A percentile compares a stretch with the other conserved stretches of the same genome.
These are phyloP conservation scores for Aspergillus bertholletiae DNA, from an alignment of 495 filamentous ascomycete species.

Conservation along the genomic window DNA sequence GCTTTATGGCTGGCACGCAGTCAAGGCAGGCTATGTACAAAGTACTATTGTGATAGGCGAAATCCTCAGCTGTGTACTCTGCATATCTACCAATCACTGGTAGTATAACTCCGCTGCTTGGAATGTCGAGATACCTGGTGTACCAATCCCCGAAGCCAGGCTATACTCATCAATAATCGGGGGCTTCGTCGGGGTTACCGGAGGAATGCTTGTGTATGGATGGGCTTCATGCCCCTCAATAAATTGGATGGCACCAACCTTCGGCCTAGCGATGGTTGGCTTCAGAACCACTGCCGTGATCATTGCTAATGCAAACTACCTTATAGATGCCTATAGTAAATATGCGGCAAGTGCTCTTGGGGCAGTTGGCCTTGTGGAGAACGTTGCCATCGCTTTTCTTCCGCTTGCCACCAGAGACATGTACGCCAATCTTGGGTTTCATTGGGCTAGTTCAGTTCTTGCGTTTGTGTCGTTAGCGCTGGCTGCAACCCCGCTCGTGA, in stretches of 20 bases:
- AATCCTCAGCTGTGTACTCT: constrained; percentile 24
- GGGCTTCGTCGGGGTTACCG: constrained; percentile 28
- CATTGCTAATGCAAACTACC: constrained; percentile 19
- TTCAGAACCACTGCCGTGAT: constrained; percentile 18
- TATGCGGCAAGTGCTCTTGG: constrained; percentile 24
- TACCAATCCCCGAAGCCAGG: constrained; percentile 32
- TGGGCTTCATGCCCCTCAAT: constrained; percentile 33
- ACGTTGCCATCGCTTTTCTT: constrained; percentile 20
- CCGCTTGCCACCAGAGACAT: constrained; percentile 30
- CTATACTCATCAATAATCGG: constrained; percentile 29
- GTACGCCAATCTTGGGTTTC: constrained; percentile 30
- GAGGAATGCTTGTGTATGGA: constrained; percentile 38
- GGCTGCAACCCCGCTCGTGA: background rate
- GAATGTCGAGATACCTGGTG: constrained; percentile 29
- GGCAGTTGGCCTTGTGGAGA: constrained; percentile 21
- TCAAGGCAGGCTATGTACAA: constrained; percentile 36
- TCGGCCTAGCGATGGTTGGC: constrained; percentile 36
- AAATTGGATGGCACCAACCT: constrained; percentile 35
- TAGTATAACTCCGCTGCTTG: constrained; percentile 28
- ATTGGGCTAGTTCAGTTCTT: constrained; percentile 34
- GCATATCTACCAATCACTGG: constrained; percentile 19
- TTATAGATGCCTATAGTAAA: constrained; percentile 26
- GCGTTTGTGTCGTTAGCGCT: constrained; percentile 18
- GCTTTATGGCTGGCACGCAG: constrained; percentile 29
- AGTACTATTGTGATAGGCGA: constrained; percentile 37